Conservation (phyloP, 2,329 filamentous ascomycete genomes). For the Corinectria fuckeliana region DNA sequence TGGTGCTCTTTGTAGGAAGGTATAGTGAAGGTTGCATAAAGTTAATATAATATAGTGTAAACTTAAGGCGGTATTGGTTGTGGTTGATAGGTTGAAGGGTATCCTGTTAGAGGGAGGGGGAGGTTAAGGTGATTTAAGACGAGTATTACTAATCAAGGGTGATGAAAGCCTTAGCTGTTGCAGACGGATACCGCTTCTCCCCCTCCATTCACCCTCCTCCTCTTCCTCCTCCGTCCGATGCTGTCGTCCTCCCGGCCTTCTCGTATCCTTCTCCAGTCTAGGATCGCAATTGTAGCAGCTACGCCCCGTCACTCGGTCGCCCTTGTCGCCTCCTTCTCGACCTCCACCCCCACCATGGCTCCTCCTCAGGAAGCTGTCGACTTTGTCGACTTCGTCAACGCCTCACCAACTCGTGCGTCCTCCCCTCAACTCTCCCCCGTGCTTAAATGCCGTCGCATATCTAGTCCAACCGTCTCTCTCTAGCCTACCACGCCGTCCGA, state of each 20-base stretch:
- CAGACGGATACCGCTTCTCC: constrained; percentile 6
- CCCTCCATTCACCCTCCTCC: constrained; percentile 7
- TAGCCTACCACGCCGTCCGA: constrained; percentile 93
- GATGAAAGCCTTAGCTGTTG: too few species aligned
- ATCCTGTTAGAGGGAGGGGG: background rate
- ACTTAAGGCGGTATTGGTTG: background rate
- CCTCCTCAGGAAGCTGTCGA: constrained; percentile 70
- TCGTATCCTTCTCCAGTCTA: constrained; percentile 19
- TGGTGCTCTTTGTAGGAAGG: too few species aligned
- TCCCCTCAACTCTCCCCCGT: background rate
- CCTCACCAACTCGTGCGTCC: constrained; percentile 84
- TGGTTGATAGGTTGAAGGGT: background rate
- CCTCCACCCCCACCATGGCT: constrained; percentile 53
- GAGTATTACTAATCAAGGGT: background rate
- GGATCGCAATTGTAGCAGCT: constrained; percentile 20
- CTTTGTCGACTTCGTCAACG: constrained; percentile 93
- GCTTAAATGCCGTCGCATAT: background rate
- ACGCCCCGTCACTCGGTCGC: background rate
- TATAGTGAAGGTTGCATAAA: too few species aligned
- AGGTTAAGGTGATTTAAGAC: background rate
- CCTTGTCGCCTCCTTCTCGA: constrained; percentile 35
- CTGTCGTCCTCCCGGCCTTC: constrained; percentile 25
- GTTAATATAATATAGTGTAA: background rate
- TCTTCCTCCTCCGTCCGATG: constrained; percentile 26
- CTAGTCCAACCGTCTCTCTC: constrained; percentile 28